phyloP scores from a whole-genome alignment of 75 land plant genomes.

The Gnetum montanum region DNA sequence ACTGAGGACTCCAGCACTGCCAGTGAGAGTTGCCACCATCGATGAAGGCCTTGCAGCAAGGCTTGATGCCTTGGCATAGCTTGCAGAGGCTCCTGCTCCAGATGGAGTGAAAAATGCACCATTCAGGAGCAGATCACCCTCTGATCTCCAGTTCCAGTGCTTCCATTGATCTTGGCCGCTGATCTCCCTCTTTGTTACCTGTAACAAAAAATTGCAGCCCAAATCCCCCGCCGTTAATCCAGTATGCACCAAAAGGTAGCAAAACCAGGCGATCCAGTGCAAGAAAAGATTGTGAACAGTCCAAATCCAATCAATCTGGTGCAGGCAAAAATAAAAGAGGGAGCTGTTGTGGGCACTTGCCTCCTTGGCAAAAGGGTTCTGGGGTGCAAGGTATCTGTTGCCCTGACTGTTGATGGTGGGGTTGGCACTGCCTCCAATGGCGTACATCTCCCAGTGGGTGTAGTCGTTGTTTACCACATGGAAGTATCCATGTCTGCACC shows the following conservation, averaged over 20 bases:
- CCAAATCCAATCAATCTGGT: background rate
- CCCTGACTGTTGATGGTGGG: conserved; percentile 41
- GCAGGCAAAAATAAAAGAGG: no score
- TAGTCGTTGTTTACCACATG: conserved; percentile 41
- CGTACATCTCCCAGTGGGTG: conserved; percentile 43
- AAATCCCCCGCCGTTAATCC: background rate
- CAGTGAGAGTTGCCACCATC: conserved; percentile 30
- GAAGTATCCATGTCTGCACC: conserved; percentile 17
- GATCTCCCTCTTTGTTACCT: conserved; percentile 75
- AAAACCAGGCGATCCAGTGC: no score
- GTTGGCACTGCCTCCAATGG: conserved; percentile 38
- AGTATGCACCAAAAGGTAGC: background rate
- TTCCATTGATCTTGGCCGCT: conserved; percentile 41
- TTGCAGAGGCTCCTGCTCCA: conserved; percentile 30
- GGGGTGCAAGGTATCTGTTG: conserved; percentile 26
- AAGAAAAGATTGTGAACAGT: no score
- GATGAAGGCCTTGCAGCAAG: conserved; percentile 44
- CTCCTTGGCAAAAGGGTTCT: background rate
- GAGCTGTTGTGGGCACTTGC: no score
- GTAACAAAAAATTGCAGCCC: background rate
- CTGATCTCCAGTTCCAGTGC: conserved; percentile 74
- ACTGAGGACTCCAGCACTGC: conserved; percentile 40
- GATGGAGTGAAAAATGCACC: conserved; percentile 74
- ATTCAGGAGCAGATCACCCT: conserved; percentile 68
- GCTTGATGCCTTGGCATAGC: conserved; percentile 50